Percentiles rank a stretch among this genome's conserved stretches.
phyloP scores from a whole-genome alignment of 2,329 filamentous ascomycete species.

The Aspergillus sp. region DNA sequence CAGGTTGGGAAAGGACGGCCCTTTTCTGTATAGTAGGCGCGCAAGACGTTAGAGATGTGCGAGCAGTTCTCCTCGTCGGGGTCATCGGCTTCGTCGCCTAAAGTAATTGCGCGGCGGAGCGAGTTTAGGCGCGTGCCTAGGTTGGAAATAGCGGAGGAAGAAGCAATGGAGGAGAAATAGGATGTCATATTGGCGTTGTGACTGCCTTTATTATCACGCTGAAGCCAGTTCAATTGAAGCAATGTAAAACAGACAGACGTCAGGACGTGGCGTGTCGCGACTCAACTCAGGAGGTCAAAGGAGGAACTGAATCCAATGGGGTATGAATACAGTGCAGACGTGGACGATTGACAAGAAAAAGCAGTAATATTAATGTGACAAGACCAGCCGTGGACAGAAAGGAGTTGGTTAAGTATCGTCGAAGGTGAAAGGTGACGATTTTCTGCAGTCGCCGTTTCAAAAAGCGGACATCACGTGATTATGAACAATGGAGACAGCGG shows the following conservation, averaged over 20 bases:
- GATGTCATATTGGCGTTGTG: constrained; percentile 53
- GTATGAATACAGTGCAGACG: background rate
- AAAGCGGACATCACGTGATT: background rate
- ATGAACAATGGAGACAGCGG: no score
- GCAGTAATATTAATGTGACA: no score
- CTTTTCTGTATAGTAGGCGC: constrained; percentile 87
- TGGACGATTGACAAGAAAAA: background rate
- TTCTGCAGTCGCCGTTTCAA: background rate
- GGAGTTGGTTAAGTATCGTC: background rate
- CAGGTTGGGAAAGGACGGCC: constrained; percentile 71
- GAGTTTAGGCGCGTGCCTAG: constrained; percentile 51
- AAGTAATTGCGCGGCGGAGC: constrained; percentile 42
- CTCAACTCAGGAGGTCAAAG: background rate
- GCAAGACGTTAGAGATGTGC: constrained; percentile 85
- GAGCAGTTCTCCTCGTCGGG: constrained; percentile 67
- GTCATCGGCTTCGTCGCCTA: constrained; percentile 36
- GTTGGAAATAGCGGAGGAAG: constrained; percentile 41
- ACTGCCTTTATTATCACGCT: no score
- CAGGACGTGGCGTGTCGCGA: background rate
- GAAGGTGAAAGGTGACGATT: background rate
- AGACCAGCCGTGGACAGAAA: background rate
- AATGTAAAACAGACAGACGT: background rate
- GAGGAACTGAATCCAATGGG: background rate
- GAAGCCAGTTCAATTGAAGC: background rate
- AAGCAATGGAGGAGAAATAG: constrained; percentile 64